Base-by-base conservation (phyloP, 1,139 yeast species). In the Nakaseomyces kungkrabaensis region DNA sequence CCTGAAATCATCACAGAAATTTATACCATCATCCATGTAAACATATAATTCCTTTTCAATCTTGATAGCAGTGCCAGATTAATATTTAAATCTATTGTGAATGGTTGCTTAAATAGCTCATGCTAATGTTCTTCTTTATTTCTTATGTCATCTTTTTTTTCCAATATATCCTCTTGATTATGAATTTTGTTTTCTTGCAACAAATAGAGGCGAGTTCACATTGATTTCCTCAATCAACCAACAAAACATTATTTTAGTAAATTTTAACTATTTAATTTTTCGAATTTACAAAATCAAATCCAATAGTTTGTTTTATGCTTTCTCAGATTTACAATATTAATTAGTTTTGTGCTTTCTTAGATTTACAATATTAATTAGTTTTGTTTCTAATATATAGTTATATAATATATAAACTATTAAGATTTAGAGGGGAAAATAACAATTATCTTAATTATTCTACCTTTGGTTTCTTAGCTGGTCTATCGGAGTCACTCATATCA, bases 1-100 rank as follows among this genome's bases (percentile, higher is more conserved):
- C 47, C 71, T 73, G 29, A 81, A 60, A 56, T 79, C 84, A 51
- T 75, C 74, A 10, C 40, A 43, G 24, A 61, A 27, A 29, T 41
- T 29, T 29, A 41, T 27, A n/a, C 44, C 44, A 41, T 41, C 44
- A 41, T 41, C 25, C 44, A 41, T 41, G 25, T 29, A 43, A 22
- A 49, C 11, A 50, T 47, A 37, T 60, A 50, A 46, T 51, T 22
- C 26, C 5, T 11, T 34, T 34, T 8, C 10, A 10, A 29, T 29
- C 32, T 33, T 29, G 9, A 29, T 29, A 29, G 31, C 31, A 29
- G 9, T 7, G 9, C 31, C 31, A 29, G 31, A 7, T 29, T 29
- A 29, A 29, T 29, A 29, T 2, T 3, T 7, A 29, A 29, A 29
- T 29, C 22, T 17, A 17, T 17, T 17, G 22, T 17, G 22, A 17